These are phyloP conservation scores for Claviceps quebecensis DNA, from an alignment of 2,329 filamentous ascomycete species.

Conservation along the genomic window DNA sequence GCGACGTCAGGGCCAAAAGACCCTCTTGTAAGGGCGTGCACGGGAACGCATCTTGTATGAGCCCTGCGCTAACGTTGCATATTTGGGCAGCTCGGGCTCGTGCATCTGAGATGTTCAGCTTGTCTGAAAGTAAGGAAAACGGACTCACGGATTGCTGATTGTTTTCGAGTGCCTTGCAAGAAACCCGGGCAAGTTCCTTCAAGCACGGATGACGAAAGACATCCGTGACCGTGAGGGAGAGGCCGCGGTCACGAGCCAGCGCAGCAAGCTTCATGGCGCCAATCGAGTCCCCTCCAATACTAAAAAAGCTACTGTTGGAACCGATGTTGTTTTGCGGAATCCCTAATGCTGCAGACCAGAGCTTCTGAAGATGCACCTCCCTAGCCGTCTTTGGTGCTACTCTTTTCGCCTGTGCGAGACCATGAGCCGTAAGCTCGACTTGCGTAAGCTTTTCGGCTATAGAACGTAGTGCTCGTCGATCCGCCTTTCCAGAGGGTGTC, in stretches of 20 bases:
- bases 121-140: not conserved
- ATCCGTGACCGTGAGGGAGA: conserved; percentile 25
- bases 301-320: conserved; percentile 5
- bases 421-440: conserved; percentile 1
- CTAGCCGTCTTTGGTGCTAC: not conserved
- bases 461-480: conserved; percentile 7
- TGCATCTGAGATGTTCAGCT: not conserved
- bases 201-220: conserved; percentile 17
- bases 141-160: not conserved
- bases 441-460: conserved; percentile 4
- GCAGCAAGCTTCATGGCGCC: conserved; percentile 22
- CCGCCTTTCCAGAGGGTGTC: conserved; percentile 10
- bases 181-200: not conserved
- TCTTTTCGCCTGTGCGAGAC: not conserved
- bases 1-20: conserved; percentile 1
- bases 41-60: conserved; percentile 1
- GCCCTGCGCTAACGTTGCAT: not conserved
- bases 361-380: conserved; percentile 3
- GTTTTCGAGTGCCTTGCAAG: not conserved
- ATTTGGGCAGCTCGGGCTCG: not conserved
- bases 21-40: conserved; percentile 5
- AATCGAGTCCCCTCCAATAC: conserved; percentile 7
- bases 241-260: conserved; percentile 17
- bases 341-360: conserved; percentile 6
- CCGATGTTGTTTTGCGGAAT: conserved; percentile 4